A percentile compares a stretch with the other conserved stretches of the same genome.
These are phyloP conservation scores for Plantago rigida DNA, from an alignment of 305 asterid species.

Conservation along the genomic window DNA sequence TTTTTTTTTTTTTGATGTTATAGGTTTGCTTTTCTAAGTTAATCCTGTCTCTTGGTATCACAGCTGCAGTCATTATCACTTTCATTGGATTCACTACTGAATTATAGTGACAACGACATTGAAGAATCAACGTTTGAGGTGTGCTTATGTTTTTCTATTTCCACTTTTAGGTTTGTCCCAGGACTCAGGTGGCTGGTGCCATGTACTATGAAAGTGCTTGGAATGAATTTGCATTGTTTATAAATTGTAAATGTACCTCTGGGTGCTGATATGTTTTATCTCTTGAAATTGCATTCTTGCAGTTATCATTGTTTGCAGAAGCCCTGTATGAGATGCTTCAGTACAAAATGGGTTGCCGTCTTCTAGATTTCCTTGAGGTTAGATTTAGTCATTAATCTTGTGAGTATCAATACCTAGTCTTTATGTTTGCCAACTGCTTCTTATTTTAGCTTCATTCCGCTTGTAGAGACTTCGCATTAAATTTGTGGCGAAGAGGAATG, in stretches of 20 bases:
- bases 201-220: background rate
- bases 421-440: constrained; percentile 10
- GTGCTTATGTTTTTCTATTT: constrained; percentile 14
- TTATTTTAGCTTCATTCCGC: constrained; percentile 10
- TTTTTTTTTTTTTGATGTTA: constrained; percentile 8
- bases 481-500: constrained; percentile 56
- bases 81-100: constrained; percentile 91
- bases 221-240: background rate
- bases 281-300: constrained; percentile 27
- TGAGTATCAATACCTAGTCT: background rate
- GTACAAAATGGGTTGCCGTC: constrained; percentile 82
- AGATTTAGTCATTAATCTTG: constrained; percentile 24
- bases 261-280: constrained; percentile 1
- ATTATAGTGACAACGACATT: constrained; percentile 68
- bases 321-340: constrained; percentile 90
- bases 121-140: constrained; percentile 94
- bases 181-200: background rate
- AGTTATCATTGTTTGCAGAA: constrained; percentile 91
- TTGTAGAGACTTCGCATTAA: constrained; percentile 55
- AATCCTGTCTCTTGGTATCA: constrained; percentile 22
- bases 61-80: constrained; percentile 80
- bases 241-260: background rate
- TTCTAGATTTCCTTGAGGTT: constrained; percentile 85
- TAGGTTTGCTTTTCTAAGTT: constrained; percentile 14
- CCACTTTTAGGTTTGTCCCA: background rate